phyloP scores from a whole-genome alignment of 352 stramenopile genomes.

The Pilasporangium apinafurcum region DNA sequence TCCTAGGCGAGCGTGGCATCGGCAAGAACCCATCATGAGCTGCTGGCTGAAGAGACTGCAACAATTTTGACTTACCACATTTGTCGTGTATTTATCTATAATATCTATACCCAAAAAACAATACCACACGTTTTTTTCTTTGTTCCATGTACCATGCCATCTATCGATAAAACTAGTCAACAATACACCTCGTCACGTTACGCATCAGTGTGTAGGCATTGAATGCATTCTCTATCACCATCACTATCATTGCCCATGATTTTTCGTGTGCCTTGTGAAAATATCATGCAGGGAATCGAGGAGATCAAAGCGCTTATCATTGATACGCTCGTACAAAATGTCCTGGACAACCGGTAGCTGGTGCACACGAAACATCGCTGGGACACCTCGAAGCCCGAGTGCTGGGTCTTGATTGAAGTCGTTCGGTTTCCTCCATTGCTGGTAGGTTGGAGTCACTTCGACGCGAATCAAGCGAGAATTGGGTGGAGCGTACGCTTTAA shows the following conservation, averaged over 20 bases:
- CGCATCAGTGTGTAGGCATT: no score
- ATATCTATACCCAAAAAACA: no score
- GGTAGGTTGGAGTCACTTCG: constrained; percentile 55
- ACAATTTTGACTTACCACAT: no score
- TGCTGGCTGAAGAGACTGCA: no score
- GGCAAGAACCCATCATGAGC: no score
- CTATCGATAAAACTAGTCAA: neutral
- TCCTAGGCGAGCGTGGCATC: constrained; percentile 60
- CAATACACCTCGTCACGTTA: no score
- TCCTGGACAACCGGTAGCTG: constrained; percentile 7
- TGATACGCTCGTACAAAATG: constrained; percentile 32
- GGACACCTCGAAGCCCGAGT: constrained; percentile 43
- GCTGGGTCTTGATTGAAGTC: constrained; percentile 49
- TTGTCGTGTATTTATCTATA: no score
- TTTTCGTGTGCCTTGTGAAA: constrained; percentile 20
- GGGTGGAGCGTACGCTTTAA: constrained; percentile 59
- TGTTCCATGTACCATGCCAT: neutral
- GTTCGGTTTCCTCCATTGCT: constrained; percentile 55
- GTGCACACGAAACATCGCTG: constrained; percentile 36
- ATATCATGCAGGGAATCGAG: constrained; percentile 30
- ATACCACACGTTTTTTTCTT: neutral
- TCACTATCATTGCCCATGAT: no score
- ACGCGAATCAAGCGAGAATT: constrained; percentile 51
- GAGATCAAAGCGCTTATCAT: constrained; percentile 45
- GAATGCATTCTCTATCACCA: no score